Evolutionary conservation across 495 filamentous ascomycete species (phyloP), one percentile per base, ranked within the genome.

Genomic region (Penicillium verhagenii): DNA sequence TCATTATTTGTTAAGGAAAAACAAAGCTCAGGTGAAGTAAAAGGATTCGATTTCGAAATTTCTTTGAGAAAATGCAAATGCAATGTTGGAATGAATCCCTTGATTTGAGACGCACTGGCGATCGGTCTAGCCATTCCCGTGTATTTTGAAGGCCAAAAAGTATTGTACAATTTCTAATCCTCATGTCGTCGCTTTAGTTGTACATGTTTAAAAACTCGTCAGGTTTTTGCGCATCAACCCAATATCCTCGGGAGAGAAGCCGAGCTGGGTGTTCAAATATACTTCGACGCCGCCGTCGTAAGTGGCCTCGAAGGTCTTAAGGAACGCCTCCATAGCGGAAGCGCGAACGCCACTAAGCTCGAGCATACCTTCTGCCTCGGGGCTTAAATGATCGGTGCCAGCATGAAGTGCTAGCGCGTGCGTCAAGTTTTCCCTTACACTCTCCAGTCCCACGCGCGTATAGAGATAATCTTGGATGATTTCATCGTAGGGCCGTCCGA

Each of bases 391-490:
- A 19, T 56, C 56, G 29, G 56, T 59, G 4, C 65, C 70, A 10
- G 57, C 43, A 9, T 63, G 33, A 1, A 64, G 23, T n/a, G 59
- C 57, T 5, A 70, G 47, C 10, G 63, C 58, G 1, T 50, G 42
- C 8, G 52, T 52, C 24, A 73, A 54, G 14, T 56, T 61, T 28
- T 58, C 60, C 1, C 71, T 63, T 1, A 56, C 59, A 18, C 54
- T 54, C 43, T 73, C 71, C 20, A 73, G 31, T 20, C 55, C 64
- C 2, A 60, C 54, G 2, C 71, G 69, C 4, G 65, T 70, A 26
- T 71, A 60, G 5, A 67, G 63, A 43, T 78, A 87, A 59, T 86
- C 84, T 23, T 77, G 56, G 28, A 65, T 59, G 24, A 86, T 72
- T 9, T 65, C 65, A 4, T 82, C 72, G 6, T 67, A 49, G 5